Base-by-base conservation (phyloP, 441 rosid genomes). In the Cnidoscolus chayamansa region DNA sequence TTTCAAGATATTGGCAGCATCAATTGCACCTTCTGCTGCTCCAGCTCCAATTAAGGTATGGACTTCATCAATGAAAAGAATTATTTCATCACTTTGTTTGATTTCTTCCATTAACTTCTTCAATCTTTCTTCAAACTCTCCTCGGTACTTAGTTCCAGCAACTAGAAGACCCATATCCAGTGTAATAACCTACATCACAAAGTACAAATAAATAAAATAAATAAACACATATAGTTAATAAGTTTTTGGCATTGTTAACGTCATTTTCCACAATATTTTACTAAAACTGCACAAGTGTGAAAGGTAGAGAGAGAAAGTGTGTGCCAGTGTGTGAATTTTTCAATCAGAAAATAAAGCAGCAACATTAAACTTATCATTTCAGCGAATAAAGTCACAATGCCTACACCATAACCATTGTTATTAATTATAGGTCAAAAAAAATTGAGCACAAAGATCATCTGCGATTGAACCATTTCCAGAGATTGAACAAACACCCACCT, bases 1-100 rank as follows among this genome's bases (percentile, higher is more conserved):
- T 70, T 86, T 87, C 74, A 87, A 75, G 70, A 86, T 86, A 55
- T 84, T 84, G 13, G 91, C 89, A 50, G 91, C 89, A 78, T 85
- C 89, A 67, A 84, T 77, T 3, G 85, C 86, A 50, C 81, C 80
- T 65, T 81, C 86, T 17, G 79, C 86, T 49, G 84, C 85, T 1
- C 88, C 91, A 3, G 88, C 86, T 62, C 86, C 88, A 51, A 86
- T 84, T 11, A 87, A 71, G 7, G 86, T 86, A 63, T 87, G 91
- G 71, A 87, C 81, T 74, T 86, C 88, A 71, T 87, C 91, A 56
- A 87, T 86, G 55, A 86, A 87, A 19, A 86, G 81, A 56, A 86
- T 86, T 2, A 86, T 83, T 47, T 72, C 87, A 72, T 83, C 78
- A 68, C 88, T 87, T 49, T 78, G 85, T 69, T 80, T 84, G 49